Conservation (phyloP, 202 grass and related monocot species). For the Carex sylvatica region DNA sequence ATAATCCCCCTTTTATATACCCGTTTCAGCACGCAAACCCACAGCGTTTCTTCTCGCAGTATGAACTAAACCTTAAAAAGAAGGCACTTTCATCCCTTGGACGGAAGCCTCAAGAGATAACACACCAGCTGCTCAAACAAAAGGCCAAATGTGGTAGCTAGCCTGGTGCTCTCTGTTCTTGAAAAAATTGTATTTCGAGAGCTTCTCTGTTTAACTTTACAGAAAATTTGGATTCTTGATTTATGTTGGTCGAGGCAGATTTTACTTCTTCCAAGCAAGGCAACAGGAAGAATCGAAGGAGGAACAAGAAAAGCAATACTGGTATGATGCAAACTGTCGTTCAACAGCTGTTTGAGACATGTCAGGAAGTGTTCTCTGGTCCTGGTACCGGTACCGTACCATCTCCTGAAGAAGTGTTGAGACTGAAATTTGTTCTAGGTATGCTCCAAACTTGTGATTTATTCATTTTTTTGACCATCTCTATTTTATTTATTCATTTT, state of each 20-base stretch:
- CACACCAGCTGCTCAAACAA: not conserved
- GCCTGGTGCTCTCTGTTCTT: not conserved
- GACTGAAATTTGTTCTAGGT: slow-evolving; percentile 29
- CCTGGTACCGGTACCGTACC: slow-evolving; percentile 10
- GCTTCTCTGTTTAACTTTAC: not conserved
- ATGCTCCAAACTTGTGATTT: not conserved
- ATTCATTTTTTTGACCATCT: not conserved
- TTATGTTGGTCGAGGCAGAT: not conserved
- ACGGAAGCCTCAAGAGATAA: not conserved
- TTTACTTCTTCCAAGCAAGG: not conserved
- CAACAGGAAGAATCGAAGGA: slow-evolving; percentile 3
- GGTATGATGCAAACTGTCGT: slow-evolving; percentile 16
- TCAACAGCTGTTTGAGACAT: slow-evolving; percentile 30
- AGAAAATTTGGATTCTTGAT: not conserved
- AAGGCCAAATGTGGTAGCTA: not conserved
- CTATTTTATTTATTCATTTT: not conserved
- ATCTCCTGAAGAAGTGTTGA: slow-evolving; percentile 20
- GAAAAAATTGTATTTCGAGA: not conserved
- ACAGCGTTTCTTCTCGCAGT: not conserved
- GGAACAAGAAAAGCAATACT: not conserved
- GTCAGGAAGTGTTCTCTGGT: slow-evolving; percentile 33
- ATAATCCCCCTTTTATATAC: not conserved
- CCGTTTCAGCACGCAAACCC: not conserved
- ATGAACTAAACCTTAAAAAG: slow-evolving; percentile 11
- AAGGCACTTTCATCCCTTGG: not conserved